Conservation (phyloP, 805 yeast species). For the Saccharomycopsis fodiens region DNA sequence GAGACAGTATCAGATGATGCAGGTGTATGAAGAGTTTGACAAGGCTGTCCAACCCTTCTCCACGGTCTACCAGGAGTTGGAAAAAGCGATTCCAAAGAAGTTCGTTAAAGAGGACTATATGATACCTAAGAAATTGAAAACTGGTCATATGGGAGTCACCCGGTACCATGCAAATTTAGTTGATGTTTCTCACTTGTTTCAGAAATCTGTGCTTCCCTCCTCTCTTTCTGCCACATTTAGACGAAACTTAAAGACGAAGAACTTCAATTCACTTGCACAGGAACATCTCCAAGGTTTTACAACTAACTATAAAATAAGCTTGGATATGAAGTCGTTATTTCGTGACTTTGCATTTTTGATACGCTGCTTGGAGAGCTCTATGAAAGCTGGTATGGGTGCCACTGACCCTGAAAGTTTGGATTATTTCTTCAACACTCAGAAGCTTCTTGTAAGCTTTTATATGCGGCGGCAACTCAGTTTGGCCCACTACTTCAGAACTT, state of each 20-base stretch:
- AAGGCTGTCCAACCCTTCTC: not conserved
- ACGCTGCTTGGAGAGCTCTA: not conserved
- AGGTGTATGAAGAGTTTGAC: slow-evolving; percentile 3
- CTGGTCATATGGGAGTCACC: too few relatives aligned
- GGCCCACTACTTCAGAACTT: not conserved
- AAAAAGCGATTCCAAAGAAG: not conserved
- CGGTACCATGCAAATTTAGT: too few relatives aligned
- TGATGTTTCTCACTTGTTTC: too few relatives aligned
- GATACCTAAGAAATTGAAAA: too few relatives aligned
- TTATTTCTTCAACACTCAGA: not conserved
- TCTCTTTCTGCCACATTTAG: not conserved
- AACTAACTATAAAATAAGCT: not conserved
- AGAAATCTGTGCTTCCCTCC: too few relatives aligned
- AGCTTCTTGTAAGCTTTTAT: not conserved
- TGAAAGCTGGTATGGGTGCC: not conserved
- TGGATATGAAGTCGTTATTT: slow-evolving; percentile 1
- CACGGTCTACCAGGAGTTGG: not conserved
- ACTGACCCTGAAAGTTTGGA: not conserved
- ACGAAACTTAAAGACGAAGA: not conserved
- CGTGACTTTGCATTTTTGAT: slow-evolving; percentile 1
- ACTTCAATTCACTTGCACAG: not conserved
- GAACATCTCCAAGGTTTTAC: not conserved
- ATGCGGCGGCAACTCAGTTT: not conserved
- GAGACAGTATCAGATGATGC: not conserved
- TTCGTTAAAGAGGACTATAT: too few relatives aligned